Conservation (phyloP, 2,329 filamentous ascomycete genomes). For the Trichoderma atrobrunneum region DNA sequence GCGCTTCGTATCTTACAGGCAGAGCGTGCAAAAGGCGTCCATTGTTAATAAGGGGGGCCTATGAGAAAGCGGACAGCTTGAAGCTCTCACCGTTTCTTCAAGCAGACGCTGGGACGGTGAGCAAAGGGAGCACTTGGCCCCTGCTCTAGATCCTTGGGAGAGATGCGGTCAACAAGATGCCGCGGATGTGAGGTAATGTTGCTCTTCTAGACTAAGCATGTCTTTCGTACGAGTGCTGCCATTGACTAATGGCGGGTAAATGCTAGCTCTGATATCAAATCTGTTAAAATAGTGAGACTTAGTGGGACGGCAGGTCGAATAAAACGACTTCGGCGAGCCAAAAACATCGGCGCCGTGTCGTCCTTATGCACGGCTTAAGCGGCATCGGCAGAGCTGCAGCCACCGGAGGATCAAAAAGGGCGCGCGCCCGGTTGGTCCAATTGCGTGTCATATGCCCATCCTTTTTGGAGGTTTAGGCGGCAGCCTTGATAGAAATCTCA, state of each 20-base stretch:
- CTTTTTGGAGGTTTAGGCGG: not conserved
- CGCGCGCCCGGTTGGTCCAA: not conserved
- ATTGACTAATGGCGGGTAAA: not conserved
- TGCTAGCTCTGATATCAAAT: not conserved
- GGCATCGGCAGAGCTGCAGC: constrained; percentile 11
- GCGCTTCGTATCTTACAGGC: not conserved
- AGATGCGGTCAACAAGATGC: not conserved
- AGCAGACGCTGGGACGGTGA: not conserved
- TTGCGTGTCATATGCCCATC: constrained; percentile 1
- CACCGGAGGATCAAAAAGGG: not conserved
- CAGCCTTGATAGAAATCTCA: not conserved
- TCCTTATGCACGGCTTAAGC: not conserved
- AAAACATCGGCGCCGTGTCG: not conserved
- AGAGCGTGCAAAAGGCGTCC: not conserved
- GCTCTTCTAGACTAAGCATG: not conserved
- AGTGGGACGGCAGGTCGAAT: not conserved
- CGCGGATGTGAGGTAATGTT: not conserved
- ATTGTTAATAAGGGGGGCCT: not conserved
- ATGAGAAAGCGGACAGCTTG: not conserved
- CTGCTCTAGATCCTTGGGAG: not conserved
- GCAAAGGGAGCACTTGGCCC: not conserved
- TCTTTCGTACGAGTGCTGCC: not conserved
- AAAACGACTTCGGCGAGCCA: not conserved
- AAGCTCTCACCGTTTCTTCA: constrained; percentile 7
- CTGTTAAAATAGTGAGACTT: not conserved